Base-by-base conservation (phyloP, 306 rosid genomes). In the Canavalia ensiformis region DNA sequence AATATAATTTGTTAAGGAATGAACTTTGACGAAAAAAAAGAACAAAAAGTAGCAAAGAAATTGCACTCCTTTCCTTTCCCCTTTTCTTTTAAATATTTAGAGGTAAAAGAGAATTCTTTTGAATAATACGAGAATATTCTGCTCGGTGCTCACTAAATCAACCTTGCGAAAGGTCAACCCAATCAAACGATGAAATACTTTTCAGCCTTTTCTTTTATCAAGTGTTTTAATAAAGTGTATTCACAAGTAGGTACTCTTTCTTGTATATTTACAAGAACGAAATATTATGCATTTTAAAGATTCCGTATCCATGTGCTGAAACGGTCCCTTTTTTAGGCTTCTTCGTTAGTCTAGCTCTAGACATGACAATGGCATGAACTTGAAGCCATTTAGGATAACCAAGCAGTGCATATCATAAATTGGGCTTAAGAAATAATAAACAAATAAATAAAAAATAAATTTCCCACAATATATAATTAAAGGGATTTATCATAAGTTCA, bases 321-420 rank as follows among this genome's bases (percentile, higher is more conserved):
- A 89, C 86, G 79, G 29, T 6, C 28, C 1, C 65, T 65, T 62
- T 44, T 75, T 75, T 50, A 18, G 72, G 64, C 84, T 60, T 86
- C 67, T 56, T 5, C 70, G 33, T 54, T 18, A 35, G 46, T 31
- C 28, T 72, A 55, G 39, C 54, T 72, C 47, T 70, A 65, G 80
- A 75, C 25, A 82, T 85, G 86, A 88, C 84, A 86, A 92, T 88
- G 80, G 83, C 87, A 64, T 79, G 85, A 83, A 75, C 82, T 83
- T 81, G 65, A 73, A 73, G 85, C 85, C 91, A 92, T 81, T 92
- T 81, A 81, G 65, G 12, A 66, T 77, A 65, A 5, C 51, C 29
- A 39, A 57, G 50, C 44, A 39, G 52, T 28, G 11, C 62, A 11
- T 31, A 51, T 72, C n/a, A 59, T 66, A 75, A 85, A 73, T 49